phyloP scores from a whole-genome alignment of 129 eudicot species.

The Gnaphalium uliginosum region DNA sequence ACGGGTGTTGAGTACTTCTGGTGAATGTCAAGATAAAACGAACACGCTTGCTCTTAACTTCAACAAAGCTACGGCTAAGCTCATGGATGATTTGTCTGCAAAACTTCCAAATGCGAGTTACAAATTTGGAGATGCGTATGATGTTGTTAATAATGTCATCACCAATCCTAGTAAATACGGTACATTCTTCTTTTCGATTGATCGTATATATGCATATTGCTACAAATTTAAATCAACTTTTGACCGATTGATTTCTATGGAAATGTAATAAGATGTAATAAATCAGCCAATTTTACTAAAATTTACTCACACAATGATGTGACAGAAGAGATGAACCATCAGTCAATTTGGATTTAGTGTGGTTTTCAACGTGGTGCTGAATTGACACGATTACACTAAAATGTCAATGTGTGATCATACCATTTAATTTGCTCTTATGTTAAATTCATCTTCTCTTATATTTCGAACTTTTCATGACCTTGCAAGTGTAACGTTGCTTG shows the following conservation, averaged over 20 bases:
- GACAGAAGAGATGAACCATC: no score
- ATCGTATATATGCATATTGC: background rate
- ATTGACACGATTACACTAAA: no score
- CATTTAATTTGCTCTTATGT: background rate
- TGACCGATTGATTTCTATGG: no score
- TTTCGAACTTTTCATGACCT: no score
- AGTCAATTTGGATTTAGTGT: no score
- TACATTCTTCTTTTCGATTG: slow-evolving; percentile 9
- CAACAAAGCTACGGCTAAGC: slow-evolving; percentile 54
- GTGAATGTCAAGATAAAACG: slow-evolving; percentile 77
- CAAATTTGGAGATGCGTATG: slow-evolving; percentile 90
- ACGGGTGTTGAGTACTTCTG: slow-evolving; percentile 76
- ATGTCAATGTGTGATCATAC: no score
- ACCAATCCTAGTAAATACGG: slow-evolving; percentile 68
- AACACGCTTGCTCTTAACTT: slow-evolving; percentile 70
- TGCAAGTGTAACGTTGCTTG: no score
- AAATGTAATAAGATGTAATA: no score
- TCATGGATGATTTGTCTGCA: slow-evolving; percentile 50
- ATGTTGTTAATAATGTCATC: slow-evolving; percentile 83
- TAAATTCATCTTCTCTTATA: background rate
- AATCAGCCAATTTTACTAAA: no score
- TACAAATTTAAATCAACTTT: background rate
- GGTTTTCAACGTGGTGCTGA: no score
- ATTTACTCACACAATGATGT: no score
- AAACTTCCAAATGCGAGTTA: slow-evolving; percentile 72